Conservation (phyloP, 2,329 filamentous ascomycete genomes). For the Microdochium trichocladiopsis region DNA sequence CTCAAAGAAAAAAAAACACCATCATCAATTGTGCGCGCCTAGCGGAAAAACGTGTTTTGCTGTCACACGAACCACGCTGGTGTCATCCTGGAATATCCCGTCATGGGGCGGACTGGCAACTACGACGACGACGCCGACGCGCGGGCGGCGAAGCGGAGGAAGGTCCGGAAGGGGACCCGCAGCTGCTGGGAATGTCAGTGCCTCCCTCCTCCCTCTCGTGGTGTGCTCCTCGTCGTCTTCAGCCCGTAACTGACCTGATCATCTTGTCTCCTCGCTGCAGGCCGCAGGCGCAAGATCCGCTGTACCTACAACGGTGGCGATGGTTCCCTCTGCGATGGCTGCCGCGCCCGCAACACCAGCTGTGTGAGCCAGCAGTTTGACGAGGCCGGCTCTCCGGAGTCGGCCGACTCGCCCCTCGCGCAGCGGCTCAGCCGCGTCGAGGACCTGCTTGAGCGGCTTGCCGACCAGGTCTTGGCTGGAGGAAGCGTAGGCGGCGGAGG, state of each 20-base stretch:
- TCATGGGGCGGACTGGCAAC: no score
- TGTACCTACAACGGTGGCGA: slow-evolving; percentile 33
- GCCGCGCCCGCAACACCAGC: slow-evolving; percentile 29
- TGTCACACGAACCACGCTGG: no score
- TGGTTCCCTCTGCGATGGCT: slow-evolving; percentile 33
- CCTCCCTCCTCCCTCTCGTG: not conserved
- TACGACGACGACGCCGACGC: slow-evolving; percentile 4
- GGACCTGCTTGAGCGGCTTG: slow-evolving; percentile 35
- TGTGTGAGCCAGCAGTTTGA: slow-evolving; percentile 39
- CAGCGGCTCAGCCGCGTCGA: slow-evolving; percentile 39
- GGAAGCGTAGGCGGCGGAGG: no score
- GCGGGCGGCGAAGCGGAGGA: slow-evolving; percentile 27
- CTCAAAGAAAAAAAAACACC: no score
- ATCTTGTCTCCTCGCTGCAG: slow-evolving; percentile 10
- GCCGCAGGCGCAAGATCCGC: slow-evolving; percentile 38
- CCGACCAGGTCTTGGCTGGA: slow-evolving; percentile 29
- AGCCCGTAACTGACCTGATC: not conserved
- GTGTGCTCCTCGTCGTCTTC: not conserved
- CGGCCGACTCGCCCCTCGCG: slow-evolving; percentile 29
- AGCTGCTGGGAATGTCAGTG: slow-evolving; percentile 48
- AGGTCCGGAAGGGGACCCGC: slow-evolving; percentile 43
- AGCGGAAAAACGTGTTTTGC: no score
- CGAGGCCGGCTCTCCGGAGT: slow-evolving; percentile 20
- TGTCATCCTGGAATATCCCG: no score
- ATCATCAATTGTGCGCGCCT: no score